Percentiles rank a stretch among this genome's conserved stretches.
Evolutionary conservation across 2,329 filamentous ascomycete species (phyloP).

Genomic region (Xylariaceae sp.): DNA sequence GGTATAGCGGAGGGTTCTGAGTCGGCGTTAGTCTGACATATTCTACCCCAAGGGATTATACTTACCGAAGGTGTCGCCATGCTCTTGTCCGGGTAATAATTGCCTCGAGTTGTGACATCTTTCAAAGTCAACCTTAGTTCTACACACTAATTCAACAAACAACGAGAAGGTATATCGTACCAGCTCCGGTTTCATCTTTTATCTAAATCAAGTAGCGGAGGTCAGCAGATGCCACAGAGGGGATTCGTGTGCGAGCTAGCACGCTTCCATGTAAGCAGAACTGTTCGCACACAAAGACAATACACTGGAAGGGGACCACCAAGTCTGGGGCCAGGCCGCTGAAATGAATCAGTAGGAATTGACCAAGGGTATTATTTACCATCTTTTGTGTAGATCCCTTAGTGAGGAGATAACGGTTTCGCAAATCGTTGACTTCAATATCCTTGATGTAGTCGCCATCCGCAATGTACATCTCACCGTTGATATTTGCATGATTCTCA

Average conservation of each 20-base stretch:
- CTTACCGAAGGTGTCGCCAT: slow-evolving; percentile 93
- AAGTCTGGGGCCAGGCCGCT: slow-evolving; percentile 45
- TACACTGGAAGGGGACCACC: slow-evolving; percentile 39
- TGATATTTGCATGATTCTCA: slow-evolving; percentile 60
- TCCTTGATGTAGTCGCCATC: slow-evolving; percentile 99
- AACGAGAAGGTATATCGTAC: slow-evolving; percentile 73
- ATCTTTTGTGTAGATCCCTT: slow-evolving; percentile 98
- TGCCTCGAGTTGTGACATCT: slow-evolving; percentile 99
- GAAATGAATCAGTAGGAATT: slow-evolving; percentile 65
- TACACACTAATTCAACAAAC: slow-evolving; percentile 50
- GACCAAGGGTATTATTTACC: slow-evolving; percentile 84
- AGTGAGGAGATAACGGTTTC: slow-evolving; percentile 95
- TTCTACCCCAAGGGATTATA: slow-evolving; percentile 20
- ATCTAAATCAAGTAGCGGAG: slow-evolving; percentile 91
- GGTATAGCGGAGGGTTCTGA: slow-evolving; percentile 89
- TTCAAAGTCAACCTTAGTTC: slow-evolving; percentile 64
- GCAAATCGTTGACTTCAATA: slow-evolving; percentile 97
- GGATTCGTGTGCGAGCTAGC: slow-evolving; percentile 63
- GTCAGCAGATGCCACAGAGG: slow-evolving; percentile 94
- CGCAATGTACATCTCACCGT: slow-evolving; percentile 88
- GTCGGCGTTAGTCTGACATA: slow-evolving; percentile 14
- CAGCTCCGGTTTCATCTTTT: slow-evolving; percentile 99
- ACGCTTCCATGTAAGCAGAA: slow-evolving; percentile 71
- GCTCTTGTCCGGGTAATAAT: slow-evolving; percentile 95
- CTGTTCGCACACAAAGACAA: slow-evolving; percentile 57